Conservation (phyloP, 495 filamentous ascomycete species). For the Neurospora hispaniola region DNA sequence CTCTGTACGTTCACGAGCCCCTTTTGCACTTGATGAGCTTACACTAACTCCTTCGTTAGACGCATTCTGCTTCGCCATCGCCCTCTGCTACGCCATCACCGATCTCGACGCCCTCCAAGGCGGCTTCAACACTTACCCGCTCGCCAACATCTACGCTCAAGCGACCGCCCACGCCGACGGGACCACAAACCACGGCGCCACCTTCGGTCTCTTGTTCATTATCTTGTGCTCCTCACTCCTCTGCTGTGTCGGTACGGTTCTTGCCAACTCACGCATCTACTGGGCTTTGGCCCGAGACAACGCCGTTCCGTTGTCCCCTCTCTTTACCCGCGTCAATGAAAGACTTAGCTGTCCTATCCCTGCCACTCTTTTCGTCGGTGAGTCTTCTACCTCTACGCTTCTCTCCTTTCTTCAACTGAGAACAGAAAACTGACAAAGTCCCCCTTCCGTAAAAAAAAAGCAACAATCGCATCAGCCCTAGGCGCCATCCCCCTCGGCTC, state of each 20-base stretch:
- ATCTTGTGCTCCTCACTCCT: conserved; percentile 53
- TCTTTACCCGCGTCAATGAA: conserved; percentile 39
- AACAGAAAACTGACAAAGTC: background rate
- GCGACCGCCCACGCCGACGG: conserved; percentile 45
- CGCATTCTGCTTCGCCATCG: conserved; percentile 66
- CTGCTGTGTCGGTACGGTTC: conserved; percentile 54
- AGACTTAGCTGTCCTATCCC: conserved; percentile 54
- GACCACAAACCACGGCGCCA: conserved; percentile 33
- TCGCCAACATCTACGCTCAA: conserved; percentile 70
- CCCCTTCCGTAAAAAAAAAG: background rate
- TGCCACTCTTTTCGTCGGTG: conserved; percentile 52
- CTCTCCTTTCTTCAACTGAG: background rate
- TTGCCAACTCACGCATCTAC: conserved; percentile 73
- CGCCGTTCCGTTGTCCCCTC: conserved; percentile 42
- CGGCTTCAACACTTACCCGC: conserved; percentile 52
- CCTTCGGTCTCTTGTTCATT: conserved; percentile 59
- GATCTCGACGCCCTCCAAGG: conserved; percentile 51
- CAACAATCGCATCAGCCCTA: conserved; percentile 50
- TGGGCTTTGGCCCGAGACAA: conserved; percentile 76
- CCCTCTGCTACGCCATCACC: conserved; percentile 61
- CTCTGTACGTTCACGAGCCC: background rate
- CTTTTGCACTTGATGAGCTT: background rate
- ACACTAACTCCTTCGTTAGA: conserved; percentile 11
- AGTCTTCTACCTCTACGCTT: background rate
- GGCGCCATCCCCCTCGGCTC: conserved; percentile 67